A percentile compares a stretch with the other conserved stretches of the same genome.
phyloP scores from a whole-genome alignment of 2,329 filamentous ascomycete species.

The Aulographum hederae region DNA sequence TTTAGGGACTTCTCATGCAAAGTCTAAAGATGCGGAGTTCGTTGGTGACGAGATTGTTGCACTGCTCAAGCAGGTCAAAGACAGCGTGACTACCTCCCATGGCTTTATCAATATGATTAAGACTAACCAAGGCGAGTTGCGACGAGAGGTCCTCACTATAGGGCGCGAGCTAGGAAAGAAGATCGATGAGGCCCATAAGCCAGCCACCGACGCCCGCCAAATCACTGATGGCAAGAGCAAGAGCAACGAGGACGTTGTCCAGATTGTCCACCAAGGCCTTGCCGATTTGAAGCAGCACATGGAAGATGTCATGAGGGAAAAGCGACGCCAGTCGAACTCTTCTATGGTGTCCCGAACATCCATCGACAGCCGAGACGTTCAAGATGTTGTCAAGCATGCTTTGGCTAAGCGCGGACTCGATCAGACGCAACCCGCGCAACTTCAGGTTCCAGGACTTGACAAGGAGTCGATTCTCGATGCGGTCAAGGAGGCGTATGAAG shows the following conservation, averaged over 20 bases:
- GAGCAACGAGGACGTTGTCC: conserved; percentile 50
- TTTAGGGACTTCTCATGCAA: conserved; percentile 16
- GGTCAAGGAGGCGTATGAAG: conserved; percentile 81
- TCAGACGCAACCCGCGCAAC: conserved; percentile 8
- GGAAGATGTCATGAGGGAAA: conserved; percentile 59
- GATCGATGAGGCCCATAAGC: conserved; percentile 49
- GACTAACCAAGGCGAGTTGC: conserved; percentile 69
- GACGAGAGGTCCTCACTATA: conserved; percentile 88
- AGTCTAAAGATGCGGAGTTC: conserved; percentile 31
- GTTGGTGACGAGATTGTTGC: conserved; percentile 62
- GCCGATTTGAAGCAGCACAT: conserved; percentile 72
- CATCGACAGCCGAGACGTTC: conserved; percentile 69
- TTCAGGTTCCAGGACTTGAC: conserved; percentile 20
- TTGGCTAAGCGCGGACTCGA: conserved; percentile 34
- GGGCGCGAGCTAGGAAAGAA: conserved; percentile 76
- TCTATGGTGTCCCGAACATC: conserved; percentile 43
- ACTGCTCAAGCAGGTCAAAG: conserved; percentile 72
- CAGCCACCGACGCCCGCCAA: conserved; percentile 11
- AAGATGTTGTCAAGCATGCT: conserved; percentile 66
- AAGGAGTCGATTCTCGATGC: conserved; percentile 75
- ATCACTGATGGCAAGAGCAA: conserved; percentile 15
- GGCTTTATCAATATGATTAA: conserved; percentile 87
- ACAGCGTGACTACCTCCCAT: conserved; percentile 74
- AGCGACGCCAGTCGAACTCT: conserved; percentile 45
- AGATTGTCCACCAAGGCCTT: conserved; percentile 64